Base-by-base conservation (phyloP, 2,329 filamentous ascomycete species). In the Venturia pyrina region DNA sequence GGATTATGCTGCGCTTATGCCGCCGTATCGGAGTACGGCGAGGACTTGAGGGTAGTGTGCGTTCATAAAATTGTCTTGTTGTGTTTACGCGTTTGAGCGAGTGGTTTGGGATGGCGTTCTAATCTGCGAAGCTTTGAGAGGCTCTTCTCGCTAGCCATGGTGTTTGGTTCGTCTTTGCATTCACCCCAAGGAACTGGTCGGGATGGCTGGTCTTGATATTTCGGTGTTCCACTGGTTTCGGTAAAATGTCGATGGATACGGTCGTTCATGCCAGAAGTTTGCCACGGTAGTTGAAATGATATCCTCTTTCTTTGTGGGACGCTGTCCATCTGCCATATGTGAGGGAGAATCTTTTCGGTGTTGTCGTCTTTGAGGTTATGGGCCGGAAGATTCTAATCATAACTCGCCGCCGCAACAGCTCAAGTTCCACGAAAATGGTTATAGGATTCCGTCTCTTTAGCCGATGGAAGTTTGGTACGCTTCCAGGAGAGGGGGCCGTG, bases 11-110 rank as follows among this genome's bases (percentile, higher is more conserved):
- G 21, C 34, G 5, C 28, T 53, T 37, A 28, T 65, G 28, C 61
- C 65, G 48, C 65, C 34, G 34, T 61, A 66, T 17, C 28, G 65
- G 6, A 28, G 32, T 32, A 61, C 59, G 65, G 61, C 65, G 1
- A 66, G 65, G 48, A 63, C 44, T 46, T 66, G 61, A 66, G 41
- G 43, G 21, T 32, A 17, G 11, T 7, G 28, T 2, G 24, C 8
- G 53, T n/a, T 10, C 0, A 19, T 34, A 59, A 37, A 37, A 57
- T 5, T 57, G 28, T 19, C 11, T 24, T 53, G 24, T 57, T 57
- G 50, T 32, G 11, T 57, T 21, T 37, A 57, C 28, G 24, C 50
- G 28, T 57, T 59, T 59, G 32, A 59, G 53, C 53, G 53, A 37
- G 53, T n/a, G 32, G 53, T n/a, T n/a, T 37, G 53, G 24, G 24